Evolutionary conservation across 768 basidiomycete species (phyloP).

Genomic region (Roridomyces roridus): DNA sequence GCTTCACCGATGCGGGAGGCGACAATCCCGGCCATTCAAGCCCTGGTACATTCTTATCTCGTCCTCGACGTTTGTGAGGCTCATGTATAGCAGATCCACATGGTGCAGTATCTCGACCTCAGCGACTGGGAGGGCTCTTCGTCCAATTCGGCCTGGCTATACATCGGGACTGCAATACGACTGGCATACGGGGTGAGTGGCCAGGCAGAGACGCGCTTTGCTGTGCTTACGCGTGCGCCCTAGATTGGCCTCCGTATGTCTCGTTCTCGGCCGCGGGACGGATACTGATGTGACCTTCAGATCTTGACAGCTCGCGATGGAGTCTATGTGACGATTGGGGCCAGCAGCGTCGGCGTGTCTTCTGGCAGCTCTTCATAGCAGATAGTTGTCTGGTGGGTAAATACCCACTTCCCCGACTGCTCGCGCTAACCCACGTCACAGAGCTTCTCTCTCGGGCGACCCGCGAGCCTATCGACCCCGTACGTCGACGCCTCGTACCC

Average conservation of each 20-base stretch:
- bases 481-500: slow-evolving; percentile 67
- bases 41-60: slow-evolving; percentile 50
- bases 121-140: slow-evolving; percentile 55
- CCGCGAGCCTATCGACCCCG: slow-evolving; percentile 56
- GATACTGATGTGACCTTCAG: no score
- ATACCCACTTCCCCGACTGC: slow-evolving; percentile 36
- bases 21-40: slow-evolving; percentile 61
- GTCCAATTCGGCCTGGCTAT: slow-evolving; percentile 58
- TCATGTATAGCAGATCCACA: slow-evolving; percentile 38
- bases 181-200: slow-evolving; percentile 66
- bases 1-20: slow-evolving; percentile 53
- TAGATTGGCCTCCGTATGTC: no score
- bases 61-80: not conserved
- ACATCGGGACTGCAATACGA: slow-evolving; percentile 64
- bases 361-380: no score
- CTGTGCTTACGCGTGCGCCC: no score
- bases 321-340: no score
- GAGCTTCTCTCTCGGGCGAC: slow-evolving; percentile 70
- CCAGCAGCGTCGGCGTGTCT: no score
- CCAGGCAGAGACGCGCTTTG: no score
- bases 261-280: no score
- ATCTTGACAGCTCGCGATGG: no score
- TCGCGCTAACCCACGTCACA: slow-evolving; percentile 29
- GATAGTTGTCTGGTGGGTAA: no score
- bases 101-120: slow-evolving; percentile 60